Base-by-base conservation (phyloP, 2,329 filamentous ascomycete genomes). In the Ascocoryne sarcoides region DNA sequence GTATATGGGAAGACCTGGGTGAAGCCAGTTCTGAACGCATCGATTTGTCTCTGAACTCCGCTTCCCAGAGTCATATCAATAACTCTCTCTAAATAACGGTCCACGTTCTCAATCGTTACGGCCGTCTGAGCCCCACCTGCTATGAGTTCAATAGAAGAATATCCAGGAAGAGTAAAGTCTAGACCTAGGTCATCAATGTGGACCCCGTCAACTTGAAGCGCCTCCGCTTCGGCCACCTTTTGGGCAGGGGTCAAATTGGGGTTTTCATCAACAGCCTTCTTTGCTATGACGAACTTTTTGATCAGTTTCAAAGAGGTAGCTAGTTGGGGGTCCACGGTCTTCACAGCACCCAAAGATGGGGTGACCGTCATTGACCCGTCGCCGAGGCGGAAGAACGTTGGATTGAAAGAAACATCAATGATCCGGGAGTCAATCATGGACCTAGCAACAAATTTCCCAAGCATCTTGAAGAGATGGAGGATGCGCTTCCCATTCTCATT, bases 391-490 rank as follows among this genome's bases (percentile, higher is more conserved):
- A 98, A 98, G 68, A 98, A 95, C 4, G 88, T 94, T 2, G 92
- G 85, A 59, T 95, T 98, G 65, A 98, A 92, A 41, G 90, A 92
- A 50, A 98, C 80, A 56, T 98, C 92, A 52, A 98, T 95, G 59
- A 98, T 96, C 39, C 92, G 79, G 1, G 90, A 95, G 60, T 98
- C 92, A 39, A 98, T 82, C 92, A 98, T 96, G 0, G 92, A 95
- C 37, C 92, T 80, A 20, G 93, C 92, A 35, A 96, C 89, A 60
- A 98, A 98, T 59, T 95, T 96, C 53, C 92, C 92, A 16, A 98
- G 79, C 58, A 90, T 83, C 62, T 83, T 93, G 69, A 95, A 98
- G 14, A 95, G 67, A 53, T 92, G 82, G 23, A 95, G 68, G 30
- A 94, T 81, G 52, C 86, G 85, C 64, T 90, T 84, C n/a, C 88